Evolutionary conservation across 75 land plant species (phyloP).

Genomic region (Adiantum capillusveneris): DNA sequence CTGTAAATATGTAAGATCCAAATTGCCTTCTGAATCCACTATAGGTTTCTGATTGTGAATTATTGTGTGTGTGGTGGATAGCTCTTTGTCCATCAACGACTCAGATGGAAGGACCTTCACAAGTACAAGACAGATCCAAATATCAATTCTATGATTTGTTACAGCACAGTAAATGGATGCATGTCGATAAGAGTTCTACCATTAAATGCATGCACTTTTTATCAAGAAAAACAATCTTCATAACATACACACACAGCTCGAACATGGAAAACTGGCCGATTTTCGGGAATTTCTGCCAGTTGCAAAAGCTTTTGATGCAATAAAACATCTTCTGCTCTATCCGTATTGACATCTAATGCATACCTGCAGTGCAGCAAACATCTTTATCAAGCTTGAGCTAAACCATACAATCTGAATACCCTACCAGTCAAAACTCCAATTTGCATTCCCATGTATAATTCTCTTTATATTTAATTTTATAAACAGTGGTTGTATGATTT

Average conservation of each 20-base stretch:
- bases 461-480: background rate
- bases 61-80: no score
- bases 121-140: no score
- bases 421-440: background rate
- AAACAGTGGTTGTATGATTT: background rate
- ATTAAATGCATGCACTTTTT: background rate
- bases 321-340: conserved; percentile 16
- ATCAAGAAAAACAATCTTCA: background rate
- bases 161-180: no score
- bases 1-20: no score
- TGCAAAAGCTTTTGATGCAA: conserved; percentile 12
- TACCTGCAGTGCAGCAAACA: conserved; percentile 5
- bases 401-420: no score
- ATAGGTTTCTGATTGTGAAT: no score
- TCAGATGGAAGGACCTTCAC: no score
- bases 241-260: conserved; percentile 11
- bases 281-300: conserved; percentile 13
- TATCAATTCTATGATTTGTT: no score
- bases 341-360: conserved; percentile 19
- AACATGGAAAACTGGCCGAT: conserved; percentile 13
- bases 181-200: no score
- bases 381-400: background rate
- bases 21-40: no score
- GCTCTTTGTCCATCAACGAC: no score
- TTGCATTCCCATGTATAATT: background rate